Percentiles rank a stretch among this genome's conserved stretches.
These are phyloP conservation scores for Lactuca saligna DNA, from an alignment of 129 eudicot genomes.

Conservation along the genomic window DNA sequence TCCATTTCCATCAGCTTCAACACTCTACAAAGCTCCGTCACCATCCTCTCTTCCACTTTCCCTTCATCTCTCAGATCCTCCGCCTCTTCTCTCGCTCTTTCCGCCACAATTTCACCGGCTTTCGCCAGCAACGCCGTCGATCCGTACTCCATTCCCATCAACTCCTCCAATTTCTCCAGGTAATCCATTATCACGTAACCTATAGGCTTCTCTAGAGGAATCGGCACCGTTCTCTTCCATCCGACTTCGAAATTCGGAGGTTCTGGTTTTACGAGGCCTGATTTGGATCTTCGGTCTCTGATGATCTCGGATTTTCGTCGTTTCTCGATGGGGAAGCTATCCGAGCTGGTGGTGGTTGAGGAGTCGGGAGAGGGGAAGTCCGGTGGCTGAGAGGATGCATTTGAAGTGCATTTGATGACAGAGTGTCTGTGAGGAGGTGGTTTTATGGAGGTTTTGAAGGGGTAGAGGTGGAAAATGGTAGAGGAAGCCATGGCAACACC, in stretches of 20 bases:
- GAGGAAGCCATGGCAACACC: constrained; percentile 41
- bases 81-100: constrained; percentile 84
- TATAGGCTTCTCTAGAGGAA: constrained; percentile 61
- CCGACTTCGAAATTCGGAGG: constrained; percentile 82
- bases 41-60: constrained; percentile 88
- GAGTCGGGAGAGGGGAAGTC: not conserved
- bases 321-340: constrained; percentile 70
- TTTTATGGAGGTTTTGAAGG: constrained; percentile 23
- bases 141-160: constrained; percentile 72
- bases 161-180: constrained; percentile 61
- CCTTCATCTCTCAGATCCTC: constrained; percentile 81
- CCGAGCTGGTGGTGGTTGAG: constrained; percentile 37
- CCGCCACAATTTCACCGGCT: constrained; percentile 84
- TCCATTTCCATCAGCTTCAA: constrained; percentile 97
- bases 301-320: constrained; percentile 62
- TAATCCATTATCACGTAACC: constrained; percentile 90
- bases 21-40: constrained; percentile 72
- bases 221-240: constrained; percentile 75
- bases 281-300: constrained; percentile 49
- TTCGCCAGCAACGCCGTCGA: constrained; percentile 68
- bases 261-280: constrained; percentile 54
- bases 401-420: constrained; percentile 41
- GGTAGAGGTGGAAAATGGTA: constrained; percentile 36
- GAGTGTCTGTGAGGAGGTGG: constrained; percentile 26
- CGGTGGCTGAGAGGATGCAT: constrained; percentile 17